Conservation (phyloP, 1,284 basidiomycete species). For the Trametes polyzona region DNA sequence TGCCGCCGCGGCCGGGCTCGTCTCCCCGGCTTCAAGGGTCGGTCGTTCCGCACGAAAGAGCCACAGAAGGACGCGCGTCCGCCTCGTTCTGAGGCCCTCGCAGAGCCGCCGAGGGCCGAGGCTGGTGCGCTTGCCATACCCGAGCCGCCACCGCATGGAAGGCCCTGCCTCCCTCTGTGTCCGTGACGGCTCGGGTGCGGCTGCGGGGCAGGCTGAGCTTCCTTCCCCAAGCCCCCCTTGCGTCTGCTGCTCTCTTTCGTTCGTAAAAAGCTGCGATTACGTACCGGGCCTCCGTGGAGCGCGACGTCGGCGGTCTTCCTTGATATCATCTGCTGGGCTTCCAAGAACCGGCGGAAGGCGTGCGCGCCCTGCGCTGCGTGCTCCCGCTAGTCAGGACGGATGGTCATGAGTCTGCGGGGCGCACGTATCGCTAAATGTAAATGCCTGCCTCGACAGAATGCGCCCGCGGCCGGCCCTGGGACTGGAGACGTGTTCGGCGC, state of each 20-base stretch:
- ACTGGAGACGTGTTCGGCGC: background rate
- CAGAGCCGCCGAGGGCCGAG: background rate
- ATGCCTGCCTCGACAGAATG: slow-evolving; percentile 18
- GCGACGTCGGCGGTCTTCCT: slow-evolving; percentile 10
- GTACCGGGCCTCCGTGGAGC: slow-evolving; percentile 21
- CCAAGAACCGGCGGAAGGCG: slow-evolving; percentile 19
- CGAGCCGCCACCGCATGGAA: slow-evolving; percentile 11
- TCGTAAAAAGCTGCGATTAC: slow-evolving; percentile 18
- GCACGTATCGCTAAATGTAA: slow-evolving; percentile 5
- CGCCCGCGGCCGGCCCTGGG: background rate
- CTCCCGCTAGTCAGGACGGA: slow-evolving; percentile 4
- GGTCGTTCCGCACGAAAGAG: background rate
- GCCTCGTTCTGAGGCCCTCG: slow-evolving; percentile 3
- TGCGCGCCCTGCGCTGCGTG: slow-evolving; percentile 4
- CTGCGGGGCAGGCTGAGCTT: background rate
- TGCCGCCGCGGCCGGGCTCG: background rate
- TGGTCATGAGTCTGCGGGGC: slow-evolving; percentile 10
- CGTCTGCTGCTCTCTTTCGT: background rate
- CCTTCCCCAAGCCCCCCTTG: background rate
- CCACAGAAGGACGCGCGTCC: background rate
- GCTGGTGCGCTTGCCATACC: background rate
- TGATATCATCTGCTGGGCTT: slow-evolving; percentile 20
- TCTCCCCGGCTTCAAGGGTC: background rate
- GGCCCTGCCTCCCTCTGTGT: slow-evolving; percentile 1
- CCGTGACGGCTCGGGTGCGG: slow-evolving; percentile 6